phyloP scores from a whole-genome alignment of 768 basidiomycete species.

The Termitomyces sp. region DNA sequence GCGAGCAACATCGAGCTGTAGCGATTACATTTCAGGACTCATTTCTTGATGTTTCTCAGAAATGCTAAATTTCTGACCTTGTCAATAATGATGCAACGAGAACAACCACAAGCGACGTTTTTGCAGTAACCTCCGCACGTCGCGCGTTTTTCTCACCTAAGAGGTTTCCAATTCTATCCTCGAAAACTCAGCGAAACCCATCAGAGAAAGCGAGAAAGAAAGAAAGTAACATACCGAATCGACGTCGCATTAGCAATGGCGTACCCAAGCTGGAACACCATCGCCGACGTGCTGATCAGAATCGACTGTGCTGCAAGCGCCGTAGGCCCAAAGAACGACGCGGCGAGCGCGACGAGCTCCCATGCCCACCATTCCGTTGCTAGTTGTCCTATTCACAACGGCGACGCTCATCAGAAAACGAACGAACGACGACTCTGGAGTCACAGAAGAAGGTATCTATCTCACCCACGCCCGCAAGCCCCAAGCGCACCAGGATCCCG shows the following conservation, averaged over 20 bases:
- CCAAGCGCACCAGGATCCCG: conserved; percentile 66
- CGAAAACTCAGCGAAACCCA: not conserved
- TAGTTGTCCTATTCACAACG: conserved; percentile 49
- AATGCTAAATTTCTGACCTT: not conserved
- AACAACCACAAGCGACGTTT: conserved; percentile 5
- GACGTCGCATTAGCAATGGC: conserved; percentile 3
- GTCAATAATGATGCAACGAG: not conserved
- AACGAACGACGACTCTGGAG: not conserved
- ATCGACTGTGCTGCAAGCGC: conserved; percentile 1
- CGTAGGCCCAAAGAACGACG: conserved; percentile 34
- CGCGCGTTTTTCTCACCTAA: conserved; percentile 7
- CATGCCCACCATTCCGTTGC: conserved; percentile 97
- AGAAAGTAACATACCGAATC: not conserved
- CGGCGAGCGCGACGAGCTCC: conserved; percentile 74
- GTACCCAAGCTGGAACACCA: conserved; percentile 4
- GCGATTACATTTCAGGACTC: not conserved
- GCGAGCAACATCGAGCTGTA: conserved; percentile 1
- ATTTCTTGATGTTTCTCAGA: not conserved
- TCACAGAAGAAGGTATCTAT: too few species aligned
- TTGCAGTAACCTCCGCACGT: conserved; percentile 5
- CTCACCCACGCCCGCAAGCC: conserved; percentile 74
- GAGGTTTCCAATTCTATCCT: conserved; percentile 6
- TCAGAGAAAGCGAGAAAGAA: not conserved
- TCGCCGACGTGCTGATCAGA: conserved; percentile 1
- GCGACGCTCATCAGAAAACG: not conserved